Percentiles rank a stretch among this genome's conserved stretches.
These are phyloP conservation scores for Tripterygium wilfordii DNA, from an alignment of 177 flowering plant species.

Conservation along the genomic window DNA sequence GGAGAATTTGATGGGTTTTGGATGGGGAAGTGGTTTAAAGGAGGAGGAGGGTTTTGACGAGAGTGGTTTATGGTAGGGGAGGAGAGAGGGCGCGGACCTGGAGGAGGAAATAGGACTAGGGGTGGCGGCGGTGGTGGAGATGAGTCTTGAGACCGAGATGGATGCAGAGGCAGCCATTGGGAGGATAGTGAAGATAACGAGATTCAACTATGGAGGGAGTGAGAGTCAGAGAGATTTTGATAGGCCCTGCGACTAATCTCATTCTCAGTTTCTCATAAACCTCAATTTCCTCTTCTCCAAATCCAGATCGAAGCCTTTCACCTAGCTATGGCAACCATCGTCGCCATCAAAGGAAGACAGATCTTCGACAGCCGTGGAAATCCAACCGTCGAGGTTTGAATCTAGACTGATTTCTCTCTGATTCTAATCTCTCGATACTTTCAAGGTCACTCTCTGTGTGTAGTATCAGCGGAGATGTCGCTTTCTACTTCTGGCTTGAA, in stretches of 20 bases:
- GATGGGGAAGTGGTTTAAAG: slow-evolving; percentile 4
- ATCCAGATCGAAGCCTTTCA: slow-evolving; percentile 8
- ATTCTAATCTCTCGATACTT: not conserved
- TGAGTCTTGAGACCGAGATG: too few relatives aligned
- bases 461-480: too few relatives aligned
- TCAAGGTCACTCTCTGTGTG: not conserved
- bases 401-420: not conserved
- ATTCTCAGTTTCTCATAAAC: not conserved
- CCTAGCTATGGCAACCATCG: slow-evolving; percentile 49
- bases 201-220: too few relatives aligned
- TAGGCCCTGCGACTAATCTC: too few relatives aligned
- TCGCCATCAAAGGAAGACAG: slow-evolving; percentile 60
- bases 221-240: too few relatives aligned
- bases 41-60: slow-evolving; percentile 15
- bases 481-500: too few relatives aligned
- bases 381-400: slow-evolving; percentile 76
- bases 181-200: too few relatives aligned
- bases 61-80: slow-evolving; percentile 19
- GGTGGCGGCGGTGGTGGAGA: too few relatives aligned
- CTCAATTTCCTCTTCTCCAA: slow-evolving; percentile 1
- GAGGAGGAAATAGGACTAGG: slow-evolving; percentile 31
- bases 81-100: slow-evolving; percentile 14
- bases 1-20: slow-evolving; percentile 11
- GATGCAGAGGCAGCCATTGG: too few relatives aligned
- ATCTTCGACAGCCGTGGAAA: slow-evolving; percentile 95